These are phyloP conservation scores for Entomortierella lignicola DNA, from an alignment of 192 early-diverging fungal genomes.

Conservation along the genomic window DNA sequence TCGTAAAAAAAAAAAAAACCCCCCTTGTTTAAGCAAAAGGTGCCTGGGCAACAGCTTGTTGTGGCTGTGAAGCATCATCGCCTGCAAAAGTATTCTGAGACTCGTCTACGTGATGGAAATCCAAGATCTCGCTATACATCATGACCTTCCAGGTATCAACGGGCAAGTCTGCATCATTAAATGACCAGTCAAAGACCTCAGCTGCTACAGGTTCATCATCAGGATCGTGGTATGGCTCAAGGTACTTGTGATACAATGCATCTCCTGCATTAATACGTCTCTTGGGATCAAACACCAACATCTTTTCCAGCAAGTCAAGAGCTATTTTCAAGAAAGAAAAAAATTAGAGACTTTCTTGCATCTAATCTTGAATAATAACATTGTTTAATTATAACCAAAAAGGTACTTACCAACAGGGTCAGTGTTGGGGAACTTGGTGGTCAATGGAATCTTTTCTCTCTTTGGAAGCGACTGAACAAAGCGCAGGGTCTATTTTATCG, in stretches of 20 bases:
- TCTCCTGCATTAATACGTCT: constrained; percentile 90
- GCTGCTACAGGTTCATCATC: constrained; percentile 87
- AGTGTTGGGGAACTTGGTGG: constrained; percentile 79
- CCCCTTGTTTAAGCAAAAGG: no score
- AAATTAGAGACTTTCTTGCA: no score
- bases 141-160: constrained; percentile 90
- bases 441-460: constrained; percentile 84
- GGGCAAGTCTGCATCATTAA: constrained; percentile 90
- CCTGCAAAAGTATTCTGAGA: background rate
- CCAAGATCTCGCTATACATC: constrained; percentile 89
- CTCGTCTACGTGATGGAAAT: constrained; percentile 51
- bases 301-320: constrained; percentile 88
- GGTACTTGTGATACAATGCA: constrained; percentile 89
- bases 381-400: background rate
- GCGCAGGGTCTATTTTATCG: constrained; percentile 79
- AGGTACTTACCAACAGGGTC: constrained; percentile 70
- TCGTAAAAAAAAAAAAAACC: no score
- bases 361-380: no score
- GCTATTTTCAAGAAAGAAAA: no score
- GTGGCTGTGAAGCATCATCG: background rate
- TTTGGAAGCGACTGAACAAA: constrained; percentile 91
- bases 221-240: constrained; percentile 92
- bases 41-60: no score
- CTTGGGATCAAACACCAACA: constrained; percentile 93
- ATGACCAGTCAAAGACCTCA: constrained; percentile 94